A percentile compares a stretch with the other conserved stretches of the same genome.
These are phyloP conservation scores for Chrysoporthe cubensis DNA, from an alignment of 2,329 filamentous ascomycete genomes.

Conservation along the genomic window DNA sequence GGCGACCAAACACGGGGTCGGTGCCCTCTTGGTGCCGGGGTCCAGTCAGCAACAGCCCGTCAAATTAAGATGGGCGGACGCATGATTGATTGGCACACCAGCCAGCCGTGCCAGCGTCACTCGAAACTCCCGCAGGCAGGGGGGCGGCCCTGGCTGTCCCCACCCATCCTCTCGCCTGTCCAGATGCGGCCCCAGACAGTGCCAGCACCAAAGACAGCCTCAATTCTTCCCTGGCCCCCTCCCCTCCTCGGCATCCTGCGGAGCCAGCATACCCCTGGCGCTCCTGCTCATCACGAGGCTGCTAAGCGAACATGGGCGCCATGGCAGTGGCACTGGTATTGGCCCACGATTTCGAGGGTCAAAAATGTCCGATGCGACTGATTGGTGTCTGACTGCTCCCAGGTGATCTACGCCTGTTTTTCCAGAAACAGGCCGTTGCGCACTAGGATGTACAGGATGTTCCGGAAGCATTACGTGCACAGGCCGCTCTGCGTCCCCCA, in stretches of 20 bases:
- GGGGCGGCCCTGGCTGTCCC: background rate
- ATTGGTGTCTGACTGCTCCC: slow-evolving; percentile 17
- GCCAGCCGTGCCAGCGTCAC: slow-evolving; percentile 18
- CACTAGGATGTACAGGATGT: background rate
- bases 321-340: slow-evolving; percentile 16
- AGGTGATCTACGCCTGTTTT: slow-evolving; percentile 18
- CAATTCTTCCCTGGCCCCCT: background rate
- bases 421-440: slow-evolving; percentile 14
- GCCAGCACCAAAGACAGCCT: slow-evolving; percentile 4
- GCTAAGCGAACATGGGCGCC: slow-evolving; percentile 20
- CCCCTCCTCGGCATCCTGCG: slow-evolving; percentile 6
- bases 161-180: background rate
- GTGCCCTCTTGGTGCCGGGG: slow-evolving; percentile 10
- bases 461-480: slow-evolving; percentile 3
- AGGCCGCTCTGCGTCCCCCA: background rate
- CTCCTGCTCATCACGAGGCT: slow-evolving; percentile 28
- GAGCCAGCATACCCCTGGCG: slow-evolving; percentile 25
- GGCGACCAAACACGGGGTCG: slow-evolving; percentile 14
- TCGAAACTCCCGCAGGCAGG: slow-evolving; percentile 26
- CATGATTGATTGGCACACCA: slow-evolving; percentile 29
- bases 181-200: slow-evolving; percentile 10
- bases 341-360: slow-evolving; percentile 1
- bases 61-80: slow-evolving; percentile 28
- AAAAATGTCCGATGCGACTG: slow-evolving; percentile 20
- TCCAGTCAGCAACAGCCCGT: slow-evolving; percentile 25